Evolutionary conservation across 2,329 filamentous ascomycete genomes (phyloP).

Genomic region (Colletotrichum tanaceti): DNA sequence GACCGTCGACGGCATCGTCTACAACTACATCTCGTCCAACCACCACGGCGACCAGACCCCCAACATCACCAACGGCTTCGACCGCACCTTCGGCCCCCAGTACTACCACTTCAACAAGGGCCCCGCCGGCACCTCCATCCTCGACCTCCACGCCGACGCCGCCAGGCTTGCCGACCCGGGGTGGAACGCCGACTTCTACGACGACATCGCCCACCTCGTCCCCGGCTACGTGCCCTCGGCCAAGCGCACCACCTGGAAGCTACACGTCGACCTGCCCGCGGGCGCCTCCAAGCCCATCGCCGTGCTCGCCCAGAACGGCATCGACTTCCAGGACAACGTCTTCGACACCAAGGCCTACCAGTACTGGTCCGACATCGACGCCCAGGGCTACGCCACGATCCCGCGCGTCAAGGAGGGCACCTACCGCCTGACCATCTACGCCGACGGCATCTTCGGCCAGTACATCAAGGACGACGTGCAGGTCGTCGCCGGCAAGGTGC

Average conservation of each 20-base stretch:
- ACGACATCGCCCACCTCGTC: slow-evolving; percentile 69
- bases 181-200: slow-evolving; percentile 72
- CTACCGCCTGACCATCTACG: slow-evolving; percentile 73
- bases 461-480: slow-evolving; percentile 63
- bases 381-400: slow-evolving; percentile 59
- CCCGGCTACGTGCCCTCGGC: slow-evolving; percentile 68
- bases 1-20: slow-evolving; percentile 70
- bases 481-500: slow-evolving; percentile 55
- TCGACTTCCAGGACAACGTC: slow-evolving; percentile 69
- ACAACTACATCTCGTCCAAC: slow-evolving; percentile 70
- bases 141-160: slow-evolving; percentile 65
- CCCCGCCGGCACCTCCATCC: slow-evolving; percentile 56
- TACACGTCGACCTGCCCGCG: slow-evolving; percentile 62
- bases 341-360: slow-evolving; percentile 62
- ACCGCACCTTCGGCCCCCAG: slow-evolving; percentile 70
- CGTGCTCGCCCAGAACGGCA: slow-evolving; percentile 61
- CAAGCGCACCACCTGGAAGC: slow-evolving; percentile 62
- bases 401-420: slow-evolving; percentile 64
- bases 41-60: slow-evolving; percentile 70
- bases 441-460: slow-evolving; percentile 70
- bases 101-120: slow-evolving; percentile 71
- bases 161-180: slow-evolving; percentile 59
- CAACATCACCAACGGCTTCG: slow-evolving; percentile 71
- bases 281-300: slow-evolving; percentile 62
- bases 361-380: slow-evolving; percentile 65